These are phyloP conservation scores for Flaveria linearis DNA, from an alignment of 129 eudicot species.

Conservation along the genomic window DNA sequence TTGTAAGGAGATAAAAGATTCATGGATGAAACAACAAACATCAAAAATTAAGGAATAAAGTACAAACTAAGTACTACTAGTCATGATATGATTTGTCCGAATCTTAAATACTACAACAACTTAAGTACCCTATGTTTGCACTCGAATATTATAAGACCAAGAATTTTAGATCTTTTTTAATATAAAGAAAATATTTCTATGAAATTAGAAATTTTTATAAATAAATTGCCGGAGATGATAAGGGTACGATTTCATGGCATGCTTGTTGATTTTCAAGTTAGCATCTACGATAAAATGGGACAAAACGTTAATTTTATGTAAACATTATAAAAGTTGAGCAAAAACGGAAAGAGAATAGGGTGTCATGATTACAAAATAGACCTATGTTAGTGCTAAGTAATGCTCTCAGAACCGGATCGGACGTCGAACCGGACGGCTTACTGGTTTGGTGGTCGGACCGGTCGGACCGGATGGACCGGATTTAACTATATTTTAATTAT, in stretches of 20 bases:
- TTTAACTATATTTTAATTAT: too few relatives aligned
- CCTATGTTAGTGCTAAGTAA: too few relatives aligned
- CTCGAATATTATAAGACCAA: conserved; percentile 23
- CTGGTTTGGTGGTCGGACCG: too few relatives aligned
- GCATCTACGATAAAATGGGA: neutral
- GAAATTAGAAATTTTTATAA: neutral
- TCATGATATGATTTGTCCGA: conserved; percentile 31
- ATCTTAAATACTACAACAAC: conserved; percentile 26
- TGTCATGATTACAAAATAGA: too few relatives aligned
- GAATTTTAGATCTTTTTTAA: neutral
- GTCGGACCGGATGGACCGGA: too few relatives aligned
- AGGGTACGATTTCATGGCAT: neutral
- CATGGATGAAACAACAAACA: conserved; percentile 35
- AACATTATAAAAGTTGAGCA: neutral
- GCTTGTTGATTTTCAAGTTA: neutral
- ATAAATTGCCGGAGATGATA: neutral
- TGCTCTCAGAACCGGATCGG: too few relatives aligned
- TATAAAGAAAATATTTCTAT: neutral
- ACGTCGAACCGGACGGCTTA: too few relatives aligned
- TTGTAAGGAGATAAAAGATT: conserved; percentile 17
- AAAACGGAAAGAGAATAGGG: too few relatives aligned
- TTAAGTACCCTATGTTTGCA: conserved; percentile 30
- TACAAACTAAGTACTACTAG: conserved; percentile 34
- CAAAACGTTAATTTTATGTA: neutral
- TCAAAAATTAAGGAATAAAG: conserved; percentile 40